Evolutionary conservation across 140 eudicot species (phyloP), one percentile per base, ranked within the genome.

Genomic region (Flaveria floridana): DNA sequence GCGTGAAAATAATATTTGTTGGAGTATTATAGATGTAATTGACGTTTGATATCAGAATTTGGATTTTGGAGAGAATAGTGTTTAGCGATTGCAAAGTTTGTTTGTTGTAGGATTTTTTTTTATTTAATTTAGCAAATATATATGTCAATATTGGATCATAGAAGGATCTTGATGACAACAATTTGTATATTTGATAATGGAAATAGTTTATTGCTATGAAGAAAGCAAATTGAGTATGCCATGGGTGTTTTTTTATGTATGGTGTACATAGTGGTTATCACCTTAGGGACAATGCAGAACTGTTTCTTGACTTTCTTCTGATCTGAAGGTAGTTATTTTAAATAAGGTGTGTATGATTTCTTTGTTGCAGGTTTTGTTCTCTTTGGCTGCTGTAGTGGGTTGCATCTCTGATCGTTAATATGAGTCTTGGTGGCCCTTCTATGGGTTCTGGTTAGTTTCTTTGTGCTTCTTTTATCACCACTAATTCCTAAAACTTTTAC

Each of bases 351-450:
- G 28, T 41, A 56, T 21, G 79, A 77, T 66, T 55, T 78, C n/a
- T 79, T 47, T 65, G 69, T 80, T 68, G 73, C 86, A 84, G 91
- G 69, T 39, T 76, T 62, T 53, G 19, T 53, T 10, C 15, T 65
- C 6, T 50, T 51, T 52, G 48, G 53, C 53, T 75, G 57, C 42
- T 65, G 71, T 41, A 50, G 51, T 55, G 10, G 73, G 78, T 28
- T 72, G 70, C 58, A 69, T 80, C 46, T 70, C 42, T 52, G 70
- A 66, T 79, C 61, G 79, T 20, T 42, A 83, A 78, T 67, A 91
- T 91, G 95, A 91, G 90, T 83, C 78, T 81, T 55, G 58, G 78
- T 55, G 92, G 92, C 76, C 76, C 91, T 78, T 85, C 93, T 47
- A 48, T 81, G 62, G 86, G 86, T 88, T 84, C 88, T 10, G 91